Conservation (phyloP, 1,284 basidiomycete species). For the Pyrrhoderma noxium region DNA sequence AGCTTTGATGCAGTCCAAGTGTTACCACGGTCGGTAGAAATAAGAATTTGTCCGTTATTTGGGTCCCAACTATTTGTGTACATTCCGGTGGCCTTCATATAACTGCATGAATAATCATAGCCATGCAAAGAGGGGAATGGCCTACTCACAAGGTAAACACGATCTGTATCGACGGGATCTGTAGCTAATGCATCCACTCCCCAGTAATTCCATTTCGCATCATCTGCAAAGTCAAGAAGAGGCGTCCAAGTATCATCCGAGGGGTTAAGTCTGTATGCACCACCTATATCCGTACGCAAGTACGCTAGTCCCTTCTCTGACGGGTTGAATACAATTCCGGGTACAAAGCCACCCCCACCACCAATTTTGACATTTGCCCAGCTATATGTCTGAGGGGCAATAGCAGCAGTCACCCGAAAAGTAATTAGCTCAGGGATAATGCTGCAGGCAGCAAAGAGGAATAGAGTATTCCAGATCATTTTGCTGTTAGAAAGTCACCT, state of each 20-base stretch:
- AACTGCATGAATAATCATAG: neutral
- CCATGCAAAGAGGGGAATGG: neutral
- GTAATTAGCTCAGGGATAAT: neutral
- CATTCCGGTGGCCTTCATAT: conserved; percentile 48
- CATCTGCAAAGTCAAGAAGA: conserved; percentile 50
- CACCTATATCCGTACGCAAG: conserved; percentile 61
- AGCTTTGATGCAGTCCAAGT: conserved; percentile 45
- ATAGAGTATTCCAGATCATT: neutral
- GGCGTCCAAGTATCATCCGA: conserved; percentile 54
- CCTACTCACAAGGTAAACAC: conserved; percentile 44
- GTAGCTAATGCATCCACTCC: conserved; percentile 58
- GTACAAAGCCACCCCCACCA: conserved; percentile 43
- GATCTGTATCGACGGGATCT: conserved; percentile 49
- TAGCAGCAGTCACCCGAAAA: conserved; percentile 23
- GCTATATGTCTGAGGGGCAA: conserved; percentile 43
- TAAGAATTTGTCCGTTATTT: conserved; percentile 57
- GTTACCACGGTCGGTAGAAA: conserved; percentile 49
- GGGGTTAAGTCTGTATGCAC: conserved; percentile 51
- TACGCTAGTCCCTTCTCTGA: conserved; percentile 49
- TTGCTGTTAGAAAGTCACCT: neutral
- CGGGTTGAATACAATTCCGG: conserved; percentile 57
- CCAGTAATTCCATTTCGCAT: conserved; percentile 55
- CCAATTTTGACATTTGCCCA: conserved; percentile 61
- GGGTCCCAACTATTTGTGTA: conserved; percentile 64
- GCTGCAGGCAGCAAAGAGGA: neutral